These are phyloP conservation scores for Oryza brachyantha DNA, from an alignment of 176 grass and related monocot species.

Conservation along the genomic window DNA sequence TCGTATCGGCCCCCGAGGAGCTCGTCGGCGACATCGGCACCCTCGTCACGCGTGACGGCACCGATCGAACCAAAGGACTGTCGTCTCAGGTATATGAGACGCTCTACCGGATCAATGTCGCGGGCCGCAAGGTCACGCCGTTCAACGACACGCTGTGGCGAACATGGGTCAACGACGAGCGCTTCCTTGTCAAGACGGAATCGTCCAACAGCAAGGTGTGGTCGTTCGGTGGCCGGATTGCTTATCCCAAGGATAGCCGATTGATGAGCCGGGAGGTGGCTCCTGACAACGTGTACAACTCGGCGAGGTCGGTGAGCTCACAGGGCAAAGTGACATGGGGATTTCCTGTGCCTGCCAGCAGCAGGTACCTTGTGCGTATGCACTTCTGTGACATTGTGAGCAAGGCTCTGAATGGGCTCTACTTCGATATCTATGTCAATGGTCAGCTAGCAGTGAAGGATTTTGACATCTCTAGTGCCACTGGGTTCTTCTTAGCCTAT, in stretches of 20 bases:
- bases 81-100: conserved; percentile 72
- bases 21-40: conserved; percentile 63
- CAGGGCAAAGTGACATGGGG: conserved; percentile 65
- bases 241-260: conserved; percentile 54
- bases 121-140: conserved; percentile 83
- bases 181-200: conserved; percentile 35
- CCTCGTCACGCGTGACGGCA: conserved; percentile 31
- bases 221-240: conserved; percentile 70
- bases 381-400: conserved; percentile 96
- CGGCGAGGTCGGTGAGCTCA: conserved; percentile 58
- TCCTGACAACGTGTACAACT: conserved; percentile 76
- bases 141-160: conserved; percentile 94
- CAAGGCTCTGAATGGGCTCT: conserved; percentile 61
- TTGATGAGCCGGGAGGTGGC: conserved; percentile 69
- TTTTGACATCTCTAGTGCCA: conserved; percentile 67
- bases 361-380: conserved; percentile 74
- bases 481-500: conserved; percentile 54
- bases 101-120: conserved; percentile 75
- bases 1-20: conserved; percentile 75
- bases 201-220: conserved; percentile 31
- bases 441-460: conserved; percentile 59
- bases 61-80: conserved; percentile 43
- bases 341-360: conserved; percentile 54
- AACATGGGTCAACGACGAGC: conserved; percentile 74
- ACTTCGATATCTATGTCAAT: conserved; percentile 80